Conservation (phyloP, 2,329 filamentous ascomycete species). For the Fusarium xyrophilum region DNA sequence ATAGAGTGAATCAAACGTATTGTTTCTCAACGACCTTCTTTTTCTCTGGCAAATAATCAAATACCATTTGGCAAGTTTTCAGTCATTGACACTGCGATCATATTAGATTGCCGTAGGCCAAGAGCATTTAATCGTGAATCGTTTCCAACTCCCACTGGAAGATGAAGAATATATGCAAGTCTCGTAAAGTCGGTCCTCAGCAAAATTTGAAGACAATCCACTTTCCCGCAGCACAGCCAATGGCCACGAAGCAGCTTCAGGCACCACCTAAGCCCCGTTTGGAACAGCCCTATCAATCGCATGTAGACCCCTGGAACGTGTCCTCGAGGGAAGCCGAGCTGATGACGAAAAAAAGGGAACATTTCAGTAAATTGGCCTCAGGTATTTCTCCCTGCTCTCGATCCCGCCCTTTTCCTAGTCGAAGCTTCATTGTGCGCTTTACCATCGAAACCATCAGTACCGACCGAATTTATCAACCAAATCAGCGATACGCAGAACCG, state of each 20-base stretch:
- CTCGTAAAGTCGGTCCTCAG: not conserved
- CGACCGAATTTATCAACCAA: not conserved
- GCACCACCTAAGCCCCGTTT: slow-evolving; percentile 14
- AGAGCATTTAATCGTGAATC: not conserved
- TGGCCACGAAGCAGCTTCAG: slow-evolving; percentile 23
- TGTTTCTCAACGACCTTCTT: not conserved
- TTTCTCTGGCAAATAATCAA: not conserved
- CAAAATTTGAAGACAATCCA: slow-evolving; percentile 36
- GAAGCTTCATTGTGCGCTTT: not conserved
- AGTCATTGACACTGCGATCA: not conserved
- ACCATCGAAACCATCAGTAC: not conserved
- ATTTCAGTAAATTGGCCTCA: slow-evolving; percentile 27
- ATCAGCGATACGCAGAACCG: slow-evolving; percentile 12
- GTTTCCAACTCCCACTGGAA: slow-evolving; percentile 6
- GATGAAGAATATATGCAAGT: slow-evolving; percentile 20
- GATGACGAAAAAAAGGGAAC: slow-evolving; percentile 35
- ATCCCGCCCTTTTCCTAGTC: slow-evolving; percentile 10
- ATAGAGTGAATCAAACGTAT: slow-evolving; percentile 9
- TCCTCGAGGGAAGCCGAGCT: slow-evolving; percentile 26
- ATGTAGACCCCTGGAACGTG: slow-evolving; percentile 33
- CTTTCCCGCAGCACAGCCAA: slow-evolving; percentile 29
- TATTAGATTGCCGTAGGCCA: not conserved
- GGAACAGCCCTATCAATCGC: slow-evolving; percentile 33
- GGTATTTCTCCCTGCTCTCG: slow-evolving; percentile 19
- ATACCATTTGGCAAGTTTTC: not conserved